Percentiles rank a stretch among this genome's conserved stretches.
phyloP scores from a whole-genome alignment of 306 rosid species.

The Coriaria nepalensis region DNA sequence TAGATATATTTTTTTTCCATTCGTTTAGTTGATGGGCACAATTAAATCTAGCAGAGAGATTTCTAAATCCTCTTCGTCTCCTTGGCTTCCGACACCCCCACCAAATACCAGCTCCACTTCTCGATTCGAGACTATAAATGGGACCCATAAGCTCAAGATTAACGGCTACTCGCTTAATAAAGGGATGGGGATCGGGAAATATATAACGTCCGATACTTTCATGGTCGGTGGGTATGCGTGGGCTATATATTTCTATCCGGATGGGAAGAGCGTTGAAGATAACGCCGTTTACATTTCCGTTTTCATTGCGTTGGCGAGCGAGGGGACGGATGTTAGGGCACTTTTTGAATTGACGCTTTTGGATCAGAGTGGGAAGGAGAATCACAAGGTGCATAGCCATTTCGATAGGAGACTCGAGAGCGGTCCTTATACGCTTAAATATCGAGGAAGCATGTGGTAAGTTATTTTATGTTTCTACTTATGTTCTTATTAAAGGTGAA shows the following conservation, averaged over 20 bases:
- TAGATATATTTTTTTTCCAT: background rate
- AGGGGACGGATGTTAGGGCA: slow-evolving; percentile 51
- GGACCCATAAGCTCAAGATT: slow-evolving; percentile 41
- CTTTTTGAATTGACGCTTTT: slow-evolving; percentile 39
- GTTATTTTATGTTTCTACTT: background rate
- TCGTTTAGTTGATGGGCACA: slow-evolving; percentile 40
- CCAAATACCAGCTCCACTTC: slow-evolving; percentile 29
- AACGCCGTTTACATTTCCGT: slow-evolving; percentile 39
- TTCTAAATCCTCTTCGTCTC: slow-evolving; percentile 16
- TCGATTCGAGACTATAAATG: slow-evolving; percentile 38
- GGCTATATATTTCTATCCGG: slow-evolving; percentile 59
- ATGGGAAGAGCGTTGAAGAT: slow-evolving; percentile 46
- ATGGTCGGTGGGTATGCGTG: slow-evolving; percentile 44
- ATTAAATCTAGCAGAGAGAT: slow-evolving; percentile 18
- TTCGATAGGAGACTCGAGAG: slow-evolving; percentile 38
- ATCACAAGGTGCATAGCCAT: slow-evolving; percentile 57
- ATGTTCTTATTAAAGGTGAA: background rate
- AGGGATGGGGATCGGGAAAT: slow-evolving; percentile 48
- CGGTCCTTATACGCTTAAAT: slow-evolving; percentile 52
- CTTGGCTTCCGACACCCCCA: slow-evolving; percentile 4
- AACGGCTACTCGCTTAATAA: slow-evolving; percentile 37
- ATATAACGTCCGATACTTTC: slow-evolving; percentile 43
- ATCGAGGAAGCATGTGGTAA: slow-evolving; percentile 64
- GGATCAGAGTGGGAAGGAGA: slow-evolving; percentile 45
- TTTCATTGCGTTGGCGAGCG: slow-evolving; percentile 47